A percentile compares a stretch with the other conserved stretches of the same genome.
These are phyloP conservation scores for Lipomyces mesembrius DNA, from an alignment of 805 yeast species.

Conservation along the genomic window DNA sequence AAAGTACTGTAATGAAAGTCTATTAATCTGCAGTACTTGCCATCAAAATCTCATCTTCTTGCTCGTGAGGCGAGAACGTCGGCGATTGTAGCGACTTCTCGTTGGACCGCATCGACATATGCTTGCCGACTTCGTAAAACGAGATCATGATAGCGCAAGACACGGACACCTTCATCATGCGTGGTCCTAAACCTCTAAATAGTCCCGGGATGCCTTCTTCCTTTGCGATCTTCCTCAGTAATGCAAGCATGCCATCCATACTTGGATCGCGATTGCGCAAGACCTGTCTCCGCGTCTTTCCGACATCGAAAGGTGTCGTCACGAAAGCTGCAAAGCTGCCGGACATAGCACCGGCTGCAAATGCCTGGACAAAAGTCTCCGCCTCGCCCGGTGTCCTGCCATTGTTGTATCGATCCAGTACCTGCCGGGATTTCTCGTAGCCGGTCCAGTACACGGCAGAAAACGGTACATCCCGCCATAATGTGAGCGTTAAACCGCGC, in stretches of 20 bases:
- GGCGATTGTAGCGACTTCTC: background rate
- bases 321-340: conserved; percentile 84
- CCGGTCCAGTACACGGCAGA: conserved; percentile 86
- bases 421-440: conserved; percentile 34
- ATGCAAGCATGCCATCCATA: conserved; percentile 62
- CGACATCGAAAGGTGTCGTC: conserved; percentile 97
- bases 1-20: background rate
- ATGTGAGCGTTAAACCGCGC: conserved; percentile 82
- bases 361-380: conserved; percentile 49
- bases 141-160: conserved; percentile 99
- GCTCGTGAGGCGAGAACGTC: background rate
- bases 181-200: conserved; percentile 85
- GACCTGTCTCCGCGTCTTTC: conserved; percentile 88
- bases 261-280: conserved; percentile 38
- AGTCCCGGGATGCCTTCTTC: conserved; percentile 82
- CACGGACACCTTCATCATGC: conserved; percentile 91
- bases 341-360: conserved; percentile 79
- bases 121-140: conserved; percentile 87
- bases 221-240: conserved; percentile 62
- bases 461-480: conserved; percentile 98
- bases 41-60: conserved; percentile 12
- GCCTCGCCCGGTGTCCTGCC: conserved; percentile 24
- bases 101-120: conserved; percentile 45
- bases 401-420: conserved; percentile 15
- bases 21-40: background rate